Base-by-base conservation (phyloP, 495 filamentous ascomycete species). In the Neurospora terricola region DNA sequence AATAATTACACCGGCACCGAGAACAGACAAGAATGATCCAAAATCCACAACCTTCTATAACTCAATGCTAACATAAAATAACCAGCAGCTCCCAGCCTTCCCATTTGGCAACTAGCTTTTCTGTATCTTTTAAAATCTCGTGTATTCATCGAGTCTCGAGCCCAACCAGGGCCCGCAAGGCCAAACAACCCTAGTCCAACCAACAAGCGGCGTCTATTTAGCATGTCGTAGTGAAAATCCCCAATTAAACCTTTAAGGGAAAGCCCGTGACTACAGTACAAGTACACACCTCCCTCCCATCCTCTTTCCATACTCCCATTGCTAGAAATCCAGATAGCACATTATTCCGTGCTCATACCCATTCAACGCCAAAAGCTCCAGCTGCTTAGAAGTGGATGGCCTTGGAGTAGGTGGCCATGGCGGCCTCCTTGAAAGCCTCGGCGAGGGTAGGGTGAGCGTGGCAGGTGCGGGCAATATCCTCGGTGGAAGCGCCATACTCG, bases 341-440 rank as follows among this genome's bases (percentile, higher is more conserved):
- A 66, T 18, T 4, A 9, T 66, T 16, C 14, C 14, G 54, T 66
- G 54, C 14, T 34, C 7, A 66, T 34, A 18, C 5, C 36, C 73
- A 23, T 11, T 62, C 30, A 40, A 37, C 39, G 11, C 66, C 72
- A 66, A 37, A 39, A 27, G 11, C 43, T 70, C 69, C 27, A 27
- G 11, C 34, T 38, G 23, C 71, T 85, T 93, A 99, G 84, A 91
- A 97, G 87, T 99, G 96, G 82, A 99, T 97, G 73, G 96, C 90
- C 87, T 97, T 98, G 76, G 89, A 90, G 87, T 97, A 95, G 70
- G 94, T 97, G 74, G 93, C 93, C 96, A 99, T 99, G 72, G 96
- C 96, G 76, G 96, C 96, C 90, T 99, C 96, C 88, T 99, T 99
- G 87, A 99, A 98, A 62, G 96, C 96, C 87, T 99, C 96, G 18